Evolutionary conservation across 2,329 filamentous ascomycete species (phyloP).

Genomic region (Akanthomyces muscarius): DNA sequence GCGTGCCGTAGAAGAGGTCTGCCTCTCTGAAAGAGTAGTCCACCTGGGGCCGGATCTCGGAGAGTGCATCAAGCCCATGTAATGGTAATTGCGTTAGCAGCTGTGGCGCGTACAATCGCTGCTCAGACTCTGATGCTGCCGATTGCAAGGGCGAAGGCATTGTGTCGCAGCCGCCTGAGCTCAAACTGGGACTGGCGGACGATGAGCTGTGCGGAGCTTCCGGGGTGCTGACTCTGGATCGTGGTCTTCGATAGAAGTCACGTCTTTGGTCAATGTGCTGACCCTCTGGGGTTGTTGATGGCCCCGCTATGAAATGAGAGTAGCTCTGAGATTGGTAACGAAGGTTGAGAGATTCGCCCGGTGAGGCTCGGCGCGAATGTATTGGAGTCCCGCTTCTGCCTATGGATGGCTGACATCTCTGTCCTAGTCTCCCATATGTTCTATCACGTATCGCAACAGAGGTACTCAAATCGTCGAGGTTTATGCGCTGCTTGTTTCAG

Average conservation of each 20-base stretch:
- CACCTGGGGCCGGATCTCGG: neutral
- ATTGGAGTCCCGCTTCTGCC: neutral
- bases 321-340: neutral
- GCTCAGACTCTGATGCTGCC: neutral
- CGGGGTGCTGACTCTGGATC: neutral
- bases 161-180: neutral
- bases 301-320: neutral
- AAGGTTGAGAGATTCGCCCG: neutral
- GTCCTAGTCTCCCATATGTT: neutral
- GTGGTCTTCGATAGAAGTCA: constrained; percentile 8
- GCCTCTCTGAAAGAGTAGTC: constrained; percentile 10
- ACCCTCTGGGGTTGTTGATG: neutral
- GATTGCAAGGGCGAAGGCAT: neutral
- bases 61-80: neutral
- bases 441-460: neutral
- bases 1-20: constrained; percentile 11
- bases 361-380: neutral
- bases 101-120: neutral
- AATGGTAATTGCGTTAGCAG: neutral
- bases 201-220: neutral
- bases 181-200: neutral
- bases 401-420: neutral
- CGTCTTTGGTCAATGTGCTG: neutral
- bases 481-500: neutral
- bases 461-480: neutral